Evolutionary conservation across 2,329 filamentous ascomycete species (phyloP).

Genomic region (Phyllosticta ampelicida): DNA sequence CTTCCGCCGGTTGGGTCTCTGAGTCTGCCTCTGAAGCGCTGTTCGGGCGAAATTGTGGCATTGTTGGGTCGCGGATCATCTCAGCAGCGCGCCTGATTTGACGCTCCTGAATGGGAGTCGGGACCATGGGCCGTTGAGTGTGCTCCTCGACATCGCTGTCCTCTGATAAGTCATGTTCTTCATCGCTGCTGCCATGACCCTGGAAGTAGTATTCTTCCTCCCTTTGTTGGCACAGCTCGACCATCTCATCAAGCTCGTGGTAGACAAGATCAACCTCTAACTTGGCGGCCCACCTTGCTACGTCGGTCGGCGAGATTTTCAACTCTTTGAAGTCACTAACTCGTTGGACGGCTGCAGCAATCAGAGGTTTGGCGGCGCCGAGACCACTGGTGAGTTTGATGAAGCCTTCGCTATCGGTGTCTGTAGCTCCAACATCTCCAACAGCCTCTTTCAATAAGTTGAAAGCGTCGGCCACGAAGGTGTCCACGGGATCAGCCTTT

Average conservation of each 20-base stretch:
- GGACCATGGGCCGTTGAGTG: background rate
- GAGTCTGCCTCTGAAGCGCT: constrained; percentile 14
- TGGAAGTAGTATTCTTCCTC: constrained; percentile 1
- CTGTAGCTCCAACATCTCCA: background rate
- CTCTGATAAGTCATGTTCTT: background rate
- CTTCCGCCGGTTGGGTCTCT: background rate
- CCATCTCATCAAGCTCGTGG: constrained; percentile 5
- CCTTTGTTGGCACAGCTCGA: background rate
- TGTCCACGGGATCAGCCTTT: background rate
- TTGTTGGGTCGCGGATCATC: constrained; percentile 28
- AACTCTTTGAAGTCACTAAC: background rate
- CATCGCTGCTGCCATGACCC: background rate
- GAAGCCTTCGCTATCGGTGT: background rate
- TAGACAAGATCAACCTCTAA: constrained; percentile 7
- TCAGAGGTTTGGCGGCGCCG: background rate
- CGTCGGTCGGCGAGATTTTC: background rate
- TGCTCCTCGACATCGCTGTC: background rate
- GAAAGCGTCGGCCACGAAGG: constrained; percentile 7
- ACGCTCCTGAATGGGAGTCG: background rate
- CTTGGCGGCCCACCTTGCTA: background rate
- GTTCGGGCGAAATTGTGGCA: constrained; percentile 59
- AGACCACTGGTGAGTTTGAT: background rate
- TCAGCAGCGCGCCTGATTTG: background rate
- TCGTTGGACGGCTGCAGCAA: constrained; percentile 4
- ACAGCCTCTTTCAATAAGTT: constrained; percentile 5